These are phyloP conservation scores for Malassezia restricta DNA, from an alignment of 1,284 basidiomycete species.

Conservation along the genomic window DNA sequence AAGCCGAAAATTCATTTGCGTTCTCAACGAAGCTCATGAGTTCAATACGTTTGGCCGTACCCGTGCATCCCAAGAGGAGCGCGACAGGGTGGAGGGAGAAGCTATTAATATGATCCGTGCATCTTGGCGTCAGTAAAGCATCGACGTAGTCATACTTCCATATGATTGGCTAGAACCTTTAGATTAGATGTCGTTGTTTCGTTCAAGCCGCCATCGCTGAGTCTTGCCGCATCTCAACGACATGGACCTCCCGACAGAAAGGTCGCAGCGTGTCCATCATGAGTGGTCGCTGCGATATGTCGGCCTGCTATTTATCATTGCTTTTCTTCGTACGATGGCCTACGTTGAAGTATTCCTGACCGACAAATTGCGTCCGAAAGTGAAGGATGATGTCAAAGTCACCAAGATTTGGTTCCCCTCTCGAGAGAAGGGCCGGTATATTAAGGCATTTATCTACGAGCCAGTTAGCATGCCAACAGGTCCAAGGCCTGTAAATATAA, in stretches of 20 bases:
- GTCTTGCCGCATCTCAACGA: no score
- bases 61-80: slow-evolving; percentile 12
- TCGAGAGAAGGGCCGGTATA: slow-evolving; percentile 20
- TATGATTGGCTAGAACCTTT: not conserved
- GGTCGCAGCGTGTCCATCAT: not conserved
- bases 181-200: no score
- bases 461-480: slow-evolving; percentile 16
- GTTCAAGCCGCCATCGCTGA: no score
- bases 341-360: slow-evolving; percentile 2
- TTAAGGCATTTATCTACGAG: slow-evolving; percentile 23
- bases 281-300: slow-evolving; percentile 1
- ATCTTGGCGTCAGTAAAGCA: not conserved
- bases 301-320: slow-evolving; percentile 2
- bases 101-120: slow-evolving; percentile 39
- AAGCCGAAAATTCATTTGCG: slow-evolving; percentile 20
- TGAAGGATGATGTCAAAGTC: slow-evolving; percentile 8
- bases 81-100: slow-evolving; percentile 18
- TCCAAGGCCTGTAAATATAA: slow-evolving; percentile 20
- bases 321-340: slow-evolving; percentile 7
- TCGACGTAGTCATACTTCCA: not conserved
- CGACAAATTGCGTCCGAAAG: slow-evolving; percentile 12
- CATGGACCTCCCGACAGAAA: no score
- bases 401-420: slow-evolving; percentile 20
- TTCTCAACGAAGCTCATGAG: slow-evolving; percentile 31
- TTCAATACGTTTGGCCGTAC: slow-evolving; percentile 28